Conservation (phyloP, 2,329 filamentous ascomycete genomes). For the Colletotrichum brevisporum region DNA sequence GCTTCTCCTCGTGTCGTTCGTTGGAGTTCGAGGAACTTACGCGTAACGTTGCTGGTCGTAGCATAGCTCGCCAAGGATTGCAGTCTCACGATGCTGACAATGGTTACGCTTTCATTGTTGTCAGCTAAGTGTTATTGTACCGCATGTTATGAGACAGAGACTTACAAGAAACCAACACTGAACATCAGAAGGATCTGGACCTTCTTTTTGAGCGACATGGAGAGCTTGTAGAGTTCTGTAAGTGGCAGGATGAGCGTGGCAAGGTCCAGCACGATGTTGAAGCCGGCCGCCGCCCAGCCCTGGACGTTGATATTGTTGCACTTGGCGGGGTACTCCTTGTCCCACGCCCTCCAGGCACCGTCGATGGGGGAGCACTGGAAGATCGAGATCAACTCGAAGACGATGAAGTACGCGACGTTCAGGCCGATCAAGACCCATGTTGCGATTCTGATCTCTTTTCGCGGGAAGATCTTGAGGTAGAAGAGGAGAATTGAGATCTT, state of each 20-base stretch:
- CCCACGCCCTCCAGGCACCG: constrained; percentile 45
- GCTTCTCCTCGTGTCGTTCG: constrained; percentile 45
- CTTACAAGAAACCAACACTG: constrained; percentile 55
- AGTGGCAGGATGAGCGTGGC: constrained; percentile 54
- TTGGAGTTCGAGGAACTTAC: not conserved
- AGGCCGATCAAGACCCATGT: constrained; percentile 45
- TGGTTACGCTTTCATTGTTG: constrained; percentile 47
- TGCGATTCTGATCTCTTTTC: constrained; percentile 46
- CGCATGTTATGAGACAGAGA: not conserved
- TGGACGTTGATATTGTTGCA: constrained; percentile 52
- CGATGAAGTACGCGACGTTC: constrained; percentile 43
- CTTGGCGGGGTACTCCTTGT: constrained; percentile 36
- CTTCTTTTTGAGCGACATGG: constrained; percentile 59
- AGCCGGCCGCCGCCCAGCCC: constrained; percentile 46
- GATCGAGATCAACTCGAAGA: constrained; percentile 50
- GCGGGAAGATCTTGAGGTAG: constrained; percentile 50
- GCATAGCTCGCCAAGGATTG: constrained; percentile 36
- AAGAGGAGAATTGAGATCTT: constrained; percentile 51
- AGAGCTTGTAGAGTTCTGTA: constrained; percentile 53
- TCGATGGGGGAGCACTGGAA: constrained; percentile 35
- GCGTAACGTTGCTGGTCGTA: constrained; percentile 43
- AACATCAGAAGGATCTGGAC: constrained; percentile 61
- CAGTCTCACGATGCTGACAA: constrained; percentile 51
- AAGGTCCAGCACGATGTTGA: constrained; percentile 52
- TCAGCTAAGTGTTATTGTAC: not conserved